phyloP scores from a whole-genome alignment of 2,329 filamentous ascomycete genomes.

The Penicillium sp. region DNA sequence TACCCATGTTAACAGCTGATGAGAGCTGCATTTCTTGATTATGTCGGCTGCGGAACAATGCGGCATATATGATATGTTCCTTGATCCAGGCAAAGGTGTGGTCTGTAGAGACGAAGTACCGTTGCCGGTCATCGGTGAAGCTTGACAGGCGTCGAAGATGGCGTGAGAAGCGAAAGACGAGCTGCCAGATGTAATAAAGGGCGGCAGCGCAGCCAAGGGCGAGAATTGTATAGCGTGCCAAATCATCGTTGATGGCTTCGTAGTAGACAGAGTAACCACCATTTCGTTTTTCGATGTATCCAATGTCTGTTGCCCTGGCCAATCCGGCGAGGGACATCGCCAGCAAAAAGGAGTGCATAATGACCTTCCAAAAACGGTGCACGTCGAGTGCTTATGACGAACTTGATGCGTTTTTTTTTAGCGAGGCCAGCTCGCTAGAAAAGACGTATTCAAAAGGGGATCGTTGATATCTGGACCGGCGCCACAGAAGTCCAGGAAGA shows the following conservation, averaged over 20 bases:
- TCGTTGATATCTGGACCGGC: slow-evolving; percentile 1
- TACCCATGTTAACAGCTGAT: slow-evolving; percentile 45
- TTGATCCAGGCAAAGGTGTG: slow-evolving; percentile 64
- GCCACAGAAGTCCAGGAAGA: slow-evolving; percentile 2
- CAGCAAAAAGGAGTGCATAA: slow-evolving; percentile 25
- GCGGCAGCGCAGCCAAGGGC: slow-evolving; percentile 63
- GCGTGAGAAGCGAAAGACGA: slow-evolving; percentile 58
- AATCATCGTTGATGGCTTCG: slow-evolving; percentile 50
- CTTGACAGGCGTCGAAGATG: slow-evolving; percentile 73
- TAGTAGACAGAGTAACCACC: slow-evolving; percentile 20
- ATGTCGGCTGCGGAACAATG: slow-evolving; percentile 44
- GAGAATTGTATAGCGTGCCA: slow-evolving; percentile 61
- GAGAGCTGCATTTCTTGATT: slow-evolving; percentile 48
- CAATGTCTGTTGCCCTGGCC: slow-evolving; percentile 25
- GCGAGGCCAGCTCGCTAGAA: slow-evolving; percentile 34
- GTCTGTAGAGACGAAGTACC: slow-evolving; percentile 67
- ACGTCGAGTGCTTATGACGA: neutral
- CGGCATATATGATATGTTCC: slow-evolving; percentile 58
- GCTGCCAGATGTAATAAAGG: slow-evolving; percentile 65
- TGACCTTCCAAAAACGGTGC: neutral
- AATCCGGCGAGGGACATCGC: slow-evolving; percentile 31
- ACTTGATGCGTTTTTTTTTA: slow-evolving; percentile 4
- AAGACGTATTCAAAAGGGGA: slow-evolving; percentile 2
- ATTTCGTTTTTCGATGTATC: slow-evolving; percentile 28
- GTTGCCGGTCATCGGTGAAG: slow-evolving; percentile 74